Percentiles rank a stretch among this genome's conserved stretches.
These are phyloP conservation scores for Salix caprea DNA, from an alignment of 345 rosid genomes.

Conservation along the genomic window DNA sequence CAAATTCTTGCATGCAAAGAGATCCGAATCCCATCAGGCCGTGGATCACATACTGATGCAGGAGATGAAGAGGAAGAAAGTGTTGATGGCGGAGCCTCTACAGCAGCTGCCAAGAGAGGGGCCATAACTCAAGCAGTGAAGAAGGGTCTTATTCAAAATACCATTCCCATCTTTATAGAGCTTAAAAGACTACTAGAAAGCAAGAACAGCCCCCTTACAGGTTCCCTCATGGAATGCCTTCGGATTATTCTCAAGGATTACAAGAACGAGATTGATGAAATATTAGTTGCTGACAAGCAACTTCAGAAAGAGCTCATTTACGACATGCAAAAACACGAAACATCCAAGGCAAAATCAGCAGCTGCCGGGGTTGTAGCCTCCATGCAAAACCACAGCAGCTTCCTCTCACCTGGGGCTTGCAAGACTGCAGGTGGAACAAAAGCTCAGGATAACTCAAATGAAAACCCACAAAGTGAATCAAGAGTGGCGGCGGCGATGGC, in stretches of 20 bases:
- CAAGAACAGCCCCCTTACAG: conserved; percentile 87
- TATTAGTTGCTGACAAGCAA: conserved; percentile 84
- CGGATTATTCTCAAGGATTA: conserved; percentile 83
- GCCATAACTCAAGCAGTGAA: conserved; percentile 85
- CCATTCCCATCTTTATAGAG: conserved; percentile 92
- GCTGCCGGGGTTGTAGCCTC: conserved; percentile 48
- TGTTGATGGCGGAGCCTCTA: conserved; percentile 37
- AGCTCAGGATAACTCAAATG: conserved; percentile 10
- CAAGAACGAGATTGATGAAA: conserved; percentile 89
- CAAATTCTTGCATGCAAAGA: conserved; percentile 85
- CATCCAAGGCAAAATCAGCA: conserved; percentile 54
- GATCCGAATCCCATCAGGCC: conserved; percentile 53
- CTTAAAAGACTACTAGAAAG: conserved; percentile 81
- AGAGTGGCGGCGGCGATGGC: conserved; percentile 65
- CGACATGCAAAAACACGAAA: conserved; percentile 85
- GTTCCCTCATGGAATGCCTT: conserved; percentile 91
- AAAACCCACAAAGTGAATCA: conserved; percentile 22
- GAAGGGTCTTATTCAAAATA: conserved; percentile 85
- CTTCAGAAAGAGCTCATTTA: conserved; percentile 90
- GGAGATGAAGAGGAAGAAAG: conserved; percentile 59
- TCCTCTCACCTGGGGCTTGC: conserved; percentile 23
- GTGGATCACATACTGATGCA: conserved; percentile 43
- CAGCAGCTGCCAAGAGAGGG: conserved; percentile 68
- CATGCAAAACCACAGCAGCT: conserved; percentile 28
- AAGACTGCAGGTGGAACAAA: conserved; percentile 8